Conservation (phyloP, 2,329 filamentous ascomycete genomes). For the Aspergillus felis region DNA sequence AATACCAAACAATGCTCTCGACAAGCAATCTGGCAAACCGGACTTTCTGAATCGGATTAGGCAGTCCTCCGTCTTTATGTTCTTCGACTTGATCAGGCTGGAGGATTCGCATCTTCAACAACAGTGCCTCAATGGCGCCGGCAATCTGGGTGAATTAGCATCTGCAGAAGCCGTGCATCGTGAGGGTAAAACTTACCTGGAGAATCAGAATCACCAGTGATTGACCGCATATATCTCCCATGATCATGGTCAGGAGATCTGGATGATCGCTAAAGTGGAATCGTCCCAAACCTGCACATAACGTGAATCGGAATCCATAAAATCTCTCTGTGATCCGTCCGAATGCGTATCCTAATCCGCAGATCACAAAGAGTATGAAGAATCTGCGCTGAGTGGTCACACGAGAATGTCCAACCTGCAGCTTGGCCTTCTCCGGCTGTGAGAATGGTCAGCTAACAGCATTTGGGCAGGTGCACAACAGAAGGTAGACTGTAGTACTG, state of each 20-base stretch:
- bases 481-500: background rate
- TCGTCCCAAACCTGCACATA: background rate
- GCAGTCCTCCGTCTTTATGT: background rate
- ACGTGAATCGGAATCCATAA: background rate
- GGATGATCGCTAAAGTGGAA: background rate
- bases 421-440: background rate
- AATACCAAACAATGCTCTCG: background rate
- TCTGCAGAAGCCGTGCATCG: background rate
- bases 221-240: background rate
- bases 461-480: background rate
- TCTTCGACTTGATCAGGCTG: background rate
- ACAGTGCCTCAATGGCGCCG: background rate
- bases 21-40: background rate
- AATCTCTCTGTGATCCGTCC: background rate
- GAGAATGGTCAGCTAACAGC: background rate
- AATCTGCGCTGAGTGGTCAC: background rate
- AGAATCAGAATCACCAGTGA: background rate
- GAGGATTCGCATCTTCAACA: background rate
- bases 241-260: background rate
- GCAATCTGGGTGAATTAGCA: background rate
- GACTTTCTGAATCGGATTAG: background rate
- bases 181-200: background rate
- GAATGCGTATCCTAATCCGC: background rate
- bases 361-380: background rate
- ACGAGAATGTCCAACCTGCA: background rate